These are phyloP conservation scores for Odontarrhena argentea DNA, from an alignment of 345 rosid genomes.

Conservation along the genomic window DNA sequence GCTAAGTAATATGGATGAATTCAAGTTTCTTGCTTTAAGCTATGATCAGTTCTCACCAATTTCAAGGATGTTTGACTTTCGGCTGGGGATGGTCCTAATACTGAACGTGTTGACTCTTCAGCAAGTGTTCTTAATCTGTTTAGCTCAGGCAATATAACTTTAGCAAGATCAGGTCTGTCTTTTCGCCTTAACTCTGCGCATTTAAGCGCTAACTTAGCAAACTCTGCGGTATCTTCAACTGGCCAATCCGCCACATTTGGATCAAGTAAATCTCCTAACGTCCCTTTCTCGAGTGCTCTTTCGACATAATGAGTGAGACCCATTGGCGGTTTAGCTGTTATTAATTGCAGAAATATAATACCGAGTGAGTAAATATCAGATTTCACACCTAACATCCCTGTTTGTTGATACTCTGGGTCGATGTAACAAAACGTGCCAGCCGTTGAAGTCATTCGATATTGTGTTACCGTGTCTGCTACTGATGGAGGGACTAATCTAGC, in stretches of 20 bases:
- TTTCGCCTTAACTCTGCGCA: constrained; percentile 79
- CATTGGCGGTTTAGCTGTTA: constrained; percentile 84
- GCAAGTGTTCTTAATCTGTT: constrained; percentile 70
- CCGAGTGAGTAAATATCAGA: constrained; percentile 88
- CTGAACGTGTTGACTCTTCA: constrained; percentile 49
- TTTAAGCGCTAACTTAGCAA: constrained; percentile 62
- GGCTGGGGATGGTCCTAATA: constrained; percentile 32
- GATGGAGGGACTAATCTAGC: constrained; percentile 91
- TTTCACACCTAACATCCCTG: constrained; percentile 88
- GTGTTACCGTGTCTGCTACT: constrained; percentile 78
- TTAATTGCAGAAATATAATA: constrained; percentile 69
- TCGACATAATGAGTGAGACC: constrained; percentile 82
- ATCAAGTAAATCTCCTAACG: constrained; percentile 62
- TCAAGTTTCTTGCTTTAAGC: background rate
- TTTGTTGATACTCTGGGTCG: constrained; percentile 92
- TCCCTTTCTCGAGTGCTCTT: constrained; percentile 66
- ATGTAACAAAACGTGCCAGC: constrained; percentile 96
- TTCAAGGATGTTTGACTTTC: constrained; percentile 42
- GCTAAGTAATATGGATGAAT: background rate
- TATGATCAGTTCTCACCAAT: constrained; percentile 43
- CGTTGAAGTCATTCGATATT: constrained; percentile 85
- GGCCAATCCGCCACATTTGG: constrained; percentile 76
- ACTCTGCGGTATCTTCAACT: constrained; percentile 59
- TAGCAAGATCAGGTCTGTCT: constrained; percentile 84
- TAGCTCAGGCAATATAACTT: constrained; percentile 64